Percentiles rank a stretch among this genome's conserved stretches.
phyloP scores from a whole-genome alignment of 148 eudicot genomes.

The Rhododendron ovatum region DNA sequence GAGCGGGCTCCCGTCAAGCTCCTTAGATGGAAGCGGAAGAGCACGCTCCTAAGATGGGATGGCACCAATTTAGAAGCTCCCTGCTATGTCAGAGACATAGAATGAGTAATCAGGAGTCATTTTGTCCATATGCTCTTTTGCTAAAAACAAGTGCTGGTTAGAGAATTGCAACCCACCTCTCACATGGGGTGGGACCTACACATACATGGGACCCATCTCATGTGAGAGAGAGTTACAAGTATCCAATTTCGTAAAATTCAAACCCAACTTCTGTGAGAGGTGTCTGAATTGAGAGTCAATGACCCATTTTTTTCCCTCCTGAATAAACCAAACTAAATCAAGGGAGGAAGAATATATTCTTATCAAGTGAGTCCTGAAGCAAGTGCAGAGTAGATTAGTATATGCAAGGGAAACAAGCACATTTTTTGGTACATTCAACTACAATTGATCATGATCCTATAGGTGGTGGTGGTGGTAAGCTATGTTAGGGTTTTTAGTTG shows the following conservation, averaged over 20 bases:
- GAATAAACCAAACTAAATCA: background rate
- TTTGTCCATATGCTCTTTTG: background rate
- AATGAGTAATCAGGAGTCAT: background rate
- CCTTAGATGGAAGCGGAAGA: background rate
- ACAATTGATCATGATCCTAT: background rate
- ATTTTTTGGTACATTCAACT: background rate
- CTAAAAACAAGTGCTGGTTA: background rate
- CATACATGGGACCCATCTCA: background rate
- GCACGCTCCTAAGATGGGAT: background rate
- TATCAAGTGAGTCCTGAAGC: background rate
- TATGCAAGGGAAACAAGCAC: background rate
- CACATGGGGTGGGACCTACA: background rate
- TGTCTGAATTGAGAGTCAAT: background rate
- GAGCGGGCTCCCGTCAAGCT: background rate
- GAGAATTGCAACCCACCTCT: background rate
- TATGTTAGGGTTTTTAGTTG: background rate
- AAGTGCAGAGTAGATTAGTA: background rate
- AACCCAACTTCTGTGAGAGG: too few relatives aligned
- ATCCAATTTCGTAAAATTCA: background rate
- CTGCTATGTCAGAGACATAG: background rate
- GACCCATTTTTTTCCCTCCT: background rate
- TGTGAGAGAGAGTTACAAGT: background rate
- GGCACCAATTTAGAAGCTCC: too few relatives aligned
- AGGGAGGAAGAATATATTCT: background rate
- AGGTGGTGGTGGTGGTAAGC: background rate